phyloP scores from a whole-genome alignment of 2,329 filamentous ascomycete species.

The Neonectria coccinea region DNA sequence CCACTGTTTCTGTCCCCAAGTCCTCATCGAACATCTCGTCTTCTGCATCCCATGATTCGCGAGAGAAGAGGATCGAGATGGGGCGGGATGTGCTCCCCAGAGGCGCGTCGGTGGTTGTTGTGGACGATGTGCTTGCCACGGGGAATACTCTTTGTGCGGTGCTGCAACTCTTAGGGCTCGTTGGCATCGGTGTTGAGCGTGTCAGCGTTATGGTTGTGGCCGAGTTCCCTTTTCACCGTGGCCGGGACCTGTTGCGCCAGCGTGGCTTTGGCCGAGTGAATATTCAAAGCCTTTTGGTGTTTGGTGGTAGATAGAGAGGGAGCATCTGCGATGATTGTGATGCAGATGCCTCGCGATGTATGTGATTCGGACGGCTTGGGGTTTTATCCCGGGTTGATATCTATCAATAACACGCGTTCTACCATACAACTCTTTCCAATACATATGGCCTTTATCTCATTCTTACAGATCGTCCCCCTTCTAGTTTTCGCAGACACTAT shows the following conservation, averaged over 20 bases:
- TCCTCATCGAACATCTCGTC: constrained; percentile 66
- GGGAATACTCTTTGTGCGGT: constrained; percentile 66
- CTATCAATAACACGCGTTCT: too few relatives aligned
- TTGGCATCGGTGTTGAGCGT: constrained; percentile 55
- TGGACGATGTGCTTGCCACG: constrained; percentile 71
- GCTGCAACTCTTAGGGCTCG: constrained; percentile 59
- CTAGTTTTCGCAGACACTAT: constrained; percentile 36
- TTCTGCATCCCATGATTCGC: constrained; percentile 37
- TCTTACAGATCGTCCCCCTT: constrained; percentile 33
- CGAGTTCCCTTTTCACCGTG: constrained; percentile 68
- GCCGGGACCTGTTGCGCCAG: constrained; percentile 58
- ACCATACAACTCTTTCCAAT: background rate
- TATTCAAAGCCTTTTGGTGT: constrained; percentile 65
- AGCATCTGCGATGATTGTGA: background rate
- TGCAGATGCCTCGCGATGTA: background rate
- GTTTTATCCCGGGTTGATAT: background rate
- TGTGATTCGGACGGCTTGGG: background rate
- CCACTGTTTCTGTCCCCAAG: constrained; percentile 62
- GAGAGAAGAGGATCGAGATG: constrained; percentile 62
- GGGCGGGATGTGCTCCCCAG: constrained; percentile 53
- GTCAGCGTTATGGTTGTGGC: constrained; percentile 65
- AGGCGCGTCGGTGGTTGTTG: constrained; percentile 59
- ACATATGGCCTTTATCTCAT: background rate
- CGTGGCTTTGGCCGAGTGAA: constrained; percentile 62
- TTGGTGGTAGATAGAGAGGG: constrained; percentile 39